A percentile compares a stretch with the other conserved stretches of the same genome.
phyloP scores from a whole-genome alignment of 495 filamentous ascomycete species.

The Amphirosellinia nigrospora region DNA sequence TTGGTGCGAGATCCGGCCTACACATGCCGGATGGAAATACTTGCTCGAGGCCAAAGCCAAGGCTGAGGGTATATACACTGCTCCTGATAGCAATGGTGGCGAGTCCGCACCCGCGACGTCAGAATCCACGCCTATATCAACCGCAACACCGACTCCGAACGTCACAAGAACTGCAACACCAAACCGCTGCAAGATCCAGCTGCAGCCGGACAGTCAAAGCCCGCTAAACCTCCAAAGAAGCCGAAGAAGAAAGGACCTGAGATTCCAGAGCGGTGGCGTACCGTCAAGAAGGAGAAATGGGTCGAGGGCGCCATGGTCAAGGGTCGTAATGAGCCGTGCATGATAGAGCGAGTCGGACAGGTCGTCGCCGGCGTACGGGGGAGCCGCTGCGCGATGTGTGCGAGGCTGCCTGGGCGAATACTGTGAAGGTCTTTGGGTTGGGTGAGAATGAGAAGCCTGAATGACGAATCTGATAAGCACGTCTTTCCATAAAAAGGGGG shows the following conservation, averaged over 20 bases:
- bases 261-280: slow-evolving; percentile 54
- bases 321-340: slow-evolving; percentile 88
- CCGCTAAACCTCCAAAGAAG: slow-evolving; percentile 44
- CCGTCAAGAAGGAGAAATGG: slow-evolving; percentile 94
- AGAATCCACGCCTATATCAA: slow-evolving; percentile 23
- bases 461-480: neutral
- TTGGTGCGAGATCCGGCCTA: slow-evolving; percentile 77
- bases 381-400: slow-evolving; percentile 78
- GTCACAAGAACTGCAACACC: slow-evolving; percentile 21
- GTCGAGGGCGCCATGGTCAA: slow-evolving; percentile 82
- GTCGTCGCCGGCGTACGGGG: slow-evolving; percentile 87
- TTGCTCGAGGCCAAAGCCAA: slow-evolving; percentile 44
- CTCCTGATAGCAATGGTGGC: neutral
- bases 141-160: slow-evolving; percentile 28
- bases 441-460: slow-evolving; percentile 47
- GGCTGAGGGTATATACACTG: slow-evolving; percentile 17
- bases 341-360: slow-evolving; percentile 82
- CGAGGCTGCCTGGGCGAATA: slow-evolving; percentile 87
- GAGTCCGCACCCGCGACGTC: slow-evolving; percentile 2
- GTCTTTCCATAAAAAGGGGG: neutral
- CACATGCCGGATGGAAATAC: slow-evolving; percentile 66
- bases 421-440: slow-evolving; percentile 77
- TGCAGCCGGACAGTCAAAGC: slow-evolving; percentile 30
- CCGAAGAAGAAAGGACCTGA: slow-evolving; percentile 53
- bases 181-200: slow-evolving; percentile 30